phyloP scores from a whole-genome alignment of 805 yeast genomes.

The Cyberlindnera galapagoensis region DNA sequence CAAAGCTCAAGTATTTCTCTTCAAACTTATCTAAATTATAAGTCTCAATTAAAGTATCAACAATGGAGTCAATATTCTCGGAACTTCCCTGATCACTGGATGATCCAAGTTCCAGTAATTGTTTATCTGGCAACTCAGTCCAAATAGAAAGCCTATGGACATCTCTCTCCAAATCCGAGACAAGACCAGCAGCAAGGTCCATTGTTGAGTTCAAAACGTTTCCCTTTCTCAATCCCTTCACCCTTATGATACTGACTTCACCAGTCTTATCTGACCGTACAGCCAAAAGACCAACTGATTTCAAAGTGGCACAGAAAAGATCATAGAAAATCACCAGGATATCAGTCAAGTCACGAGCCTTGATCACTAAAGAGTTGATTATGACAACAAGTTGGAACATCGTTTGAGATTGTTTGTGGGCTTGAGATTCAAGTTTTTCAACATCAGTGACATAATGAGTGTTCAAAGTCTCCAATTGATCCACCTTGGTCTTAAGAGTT shows the following conservation, averaged over 20 bases:
- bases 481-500: slow-evolving; percentile 35
- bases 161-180: slow-evolving; percentile 30
- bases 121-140: slow-evolving; percentile 31
- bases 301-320: slow-evolving; percentile 17
- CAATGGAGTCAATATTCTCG: slow-evolving; percentile 14
- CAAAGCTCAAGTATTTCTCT: slow-evolving; percentile 20
- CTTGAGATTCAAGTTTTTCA: slow-evolving; percentile 1
- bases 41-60: slow-evolving; percentile 13
- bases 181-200: slow-evolving; percentile 36
- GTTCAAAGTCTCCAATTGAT: slow-evolving; percentile 43
- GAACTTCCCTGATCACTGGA: slow-evolving; percentile 7
- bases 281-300: slow-evolving; percentile 61
- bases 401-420: slow-evolving; percentile 21
- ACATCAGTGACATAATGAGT: slow-evolving; percentile 22
- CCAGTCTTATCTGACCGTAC: slow-evolving; percentile 34
- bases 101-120: slow-evolving; percentile 7
- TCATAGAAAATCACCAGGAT: slow-evolving; percentile 24
- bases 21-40: slow-evolving; percentile 22
- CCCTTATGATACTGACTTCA: slow-evolving; percentile 49
- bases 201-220: slow-evolving; percentile 29
- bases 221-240: slow-evolving; percentile 63
- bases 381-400: slow-evolving; percentile 27
- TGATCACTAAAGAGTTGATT: slow-evolving; percentile 25
- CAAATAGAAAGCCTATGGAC: slow-evolving; percentile 38
- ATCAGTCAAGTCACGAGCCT: slow-evolving; percentile 38